Percentiles rank a stretch among this genome's conserved stretches.
Conservation (phyloP, 306 rosid species). For the Morella rubra region DNA sequence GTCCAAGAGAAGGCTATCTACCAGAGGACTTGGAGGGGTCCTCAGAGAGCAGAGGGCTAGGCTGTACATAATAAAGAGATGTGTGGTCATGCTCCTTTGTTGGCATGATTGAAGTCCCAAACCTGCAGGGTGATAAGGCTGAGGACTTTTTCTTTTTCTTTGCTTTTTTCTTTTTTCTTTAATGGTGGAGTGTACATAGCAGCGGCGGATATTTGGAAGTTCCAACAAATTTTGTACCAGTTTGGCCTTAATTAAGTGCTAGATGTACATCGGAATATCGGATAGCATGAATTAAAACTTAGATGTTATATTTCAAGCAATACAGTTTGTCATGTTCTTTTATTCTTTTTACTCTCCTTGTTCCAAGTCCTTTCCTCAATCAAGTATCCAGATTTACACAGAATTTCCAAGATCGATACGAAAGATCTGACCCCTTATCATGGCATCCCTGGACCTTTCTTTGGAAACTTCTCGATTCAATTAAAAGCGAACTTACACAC, state of each 20-base stretch:
- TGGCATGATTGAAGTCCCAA: constrained; percentile 69
- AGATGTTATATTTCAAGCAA: constrained; percentile 23
- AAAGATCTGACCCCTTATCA: neutral
- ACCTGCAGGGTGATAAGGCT: neutral
- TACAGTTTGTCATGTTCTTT: constrained; percentile 13
- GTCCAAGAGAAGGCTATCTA: constrained; percentile 77
- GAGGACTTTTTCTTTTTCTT: neutral
- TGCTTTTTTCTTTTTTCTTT: neutral
- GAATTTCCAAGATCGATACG: neutral
- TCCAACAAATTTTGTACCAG: constrained; percentile 42
- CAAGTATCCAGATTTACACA: neutral
- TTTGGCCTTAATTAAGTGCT: constrained; percentile 30
- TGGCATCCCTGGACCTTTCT: neutral
- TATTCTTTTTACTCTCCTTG: constrained; percentile 15
- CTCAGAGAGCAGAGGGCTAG: constrained; percentile 81
- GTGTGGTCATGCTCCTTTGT: constrained; percentile 97
- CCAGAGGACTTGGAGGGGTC: constrained; percentile 82
- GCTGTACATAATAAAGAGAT: constrained; percentile 88
- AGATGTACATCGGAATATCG: constrained; percentile 55
- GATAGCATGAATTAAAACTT: constrained; percentile 34
- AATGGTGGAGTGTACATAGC: constrained; percentile 60
- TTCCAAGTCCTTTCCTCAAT: neutral
- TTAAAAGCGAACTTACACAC: neutral
- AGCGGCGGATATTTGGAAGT: constrained; percentile 31
- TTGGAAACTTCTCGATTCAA: no score